Base-by-base conservation (phyloP, 2,329 filamentous ascomycete species). In the Tolypocladium capitatum region DNA sequence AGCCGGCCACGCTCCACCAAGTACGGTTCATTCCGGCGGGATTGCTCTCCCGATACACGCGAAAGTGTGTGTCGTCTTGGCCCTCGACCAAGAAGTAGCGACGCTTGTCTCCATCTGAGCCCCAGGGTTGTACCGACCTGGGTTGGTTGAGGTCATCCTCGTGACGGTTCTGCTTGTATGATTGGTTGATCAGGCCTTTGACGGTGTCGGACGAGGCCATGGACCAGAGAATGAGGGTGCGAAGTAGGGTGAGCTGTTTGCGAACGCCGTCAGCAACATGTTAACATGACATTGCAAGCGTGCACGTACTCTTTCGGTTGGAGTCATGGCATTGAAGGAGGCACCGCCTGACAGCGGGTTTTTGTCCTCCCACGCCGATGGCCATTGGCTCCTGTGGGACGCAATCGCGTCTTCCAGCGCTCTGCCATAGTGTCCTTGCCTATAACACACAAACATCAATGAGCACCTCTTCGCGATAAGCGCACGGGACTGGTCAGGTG, bases 11-110 rank as follows among this genome's bases (percentile, higher is more conserved):
- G 60, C 84, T 96, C 78, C 87, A 88, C 92, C 92, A 98, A 24
- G 86, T 88, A 52, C 80, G 68, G 52, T 83, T 83, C 42, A 84
- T 78, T 31, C 83, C 76, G 5, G 81, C 81, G 13, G 87, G 84
- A 59, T 94, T 94, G 66, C 86, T 91, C 67, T 98, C 92, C 46
- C 92, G 79, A 64, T 98, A 98, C 41, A 98, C 78, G 52, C 92
- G 80, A 65, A 98, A 98, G 52, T 85, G 78, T 4, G 91, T 97
- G 65, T 98, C 90, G 57, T 97, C 91, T 55, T 87, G 79, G 13
- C 92, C 92, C 67, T 98, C 92, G 52, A 98, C 79, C 43, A 98
- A 73, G 71, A 85, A 98, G 67, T 97, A 98, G 50, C 89, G 82
- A 48, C 92, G 82, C 71, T 92, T 94, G 57, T 95, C 83, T 53